Evolutionary conservation across 768 basidiomycete species (phyloP), one percentile per base, ranked within the genome.

Genomic region (Tulasnella sp.): DNA sequence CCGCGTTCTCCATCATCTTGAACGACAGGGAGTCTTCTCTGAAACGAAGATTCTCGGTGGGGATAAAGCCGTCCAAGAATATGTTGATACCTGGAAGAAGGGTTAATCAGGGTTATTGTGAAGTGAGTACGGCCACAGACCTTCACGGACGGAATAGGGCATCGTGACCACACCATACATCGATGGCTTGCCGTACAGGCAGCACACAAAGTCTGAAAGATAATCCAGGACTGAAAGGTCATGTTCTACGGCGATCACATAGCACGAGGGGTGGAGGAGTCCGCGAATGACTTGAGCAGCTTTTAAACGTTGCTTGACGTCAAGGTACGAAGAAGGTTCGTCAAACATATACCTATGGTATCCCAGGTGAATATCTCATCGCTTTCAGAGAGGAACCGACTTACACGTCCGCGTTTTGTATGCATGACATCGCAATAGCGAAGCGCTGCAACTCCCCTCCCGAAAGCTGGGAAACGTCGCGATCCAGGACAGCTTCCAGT

Each of bases 141-240:
- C 92, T 85, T 99, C 96, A 59, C 96, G 82, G 58, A 97, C 93
- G 27, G 93, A 96, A 67, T 82, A 91, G 35, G 96, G 96, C 91
- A 98, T 93, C 4, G 96, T 99, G 11, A 98, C 96, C 31, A 99
- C 96, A 67, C 96, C 92, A 65, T 96, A 97, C 81, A 91, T 87
- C 2, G 88, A 89, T 2, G 92, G 90, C 70, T 92, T 94, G 64
- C 96, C 96, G 71, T 99, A 99, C 34, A 99, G 70, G 71, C 88
- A 91, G 71, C 96, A 99, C 68, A 99, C 84, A 67, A 91, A 99
- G 71, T 99, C 96, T 58, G 94, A 98, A 8, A 98, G 79, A 71
- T 98, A 99, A 69, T 99, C 96, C 46, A 98, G 79, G 35, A 97
- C 93, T 2, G 96, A 93, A 66, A 99, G 72, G 76, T 99, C 96